These are phyloP conservation scores for Penicillium lividum DNA, from an alignment of 495 filamentous ascomycete genomes.

Conservation along the genomic window DNA sequence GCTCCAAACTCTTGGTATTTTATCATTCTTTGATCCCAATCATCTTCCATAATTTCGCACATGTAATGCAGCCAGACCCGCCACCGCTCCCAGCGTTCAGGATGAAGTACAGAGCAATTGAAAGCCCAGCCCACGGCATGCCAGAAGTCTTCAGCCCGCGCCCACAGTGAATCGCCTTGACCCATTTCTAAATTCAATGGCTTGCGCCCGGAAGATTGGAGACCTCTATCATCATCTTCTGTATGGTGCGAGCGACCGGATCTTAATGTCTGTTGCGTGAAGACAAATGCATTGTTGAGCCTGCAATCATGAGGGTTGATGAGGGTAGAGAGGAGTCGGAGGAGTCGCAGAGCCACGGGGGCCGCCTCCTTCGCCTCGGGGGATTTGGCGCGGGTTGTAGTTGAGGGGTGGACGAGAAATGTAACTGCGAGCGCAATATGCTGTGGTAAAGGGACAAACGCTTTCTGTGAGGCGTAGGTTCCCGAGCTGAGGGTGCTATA, in stretches of 20 bases:
- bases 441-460: slow-evolving; percentile 51
- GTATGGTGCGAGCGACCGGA: slow-evolving; percentile 32
- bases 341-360: slow-evolving; percentile 56
- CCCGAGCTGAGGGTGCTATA: slow-evolving; percentile 62
- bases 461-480: slow-evolving; percentile 41
- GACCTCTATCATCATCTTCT: slow-evolving; percentile 14
- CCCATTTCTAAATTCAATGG: slow-evolving; percentile 56
- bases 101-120: slow-evolving; percentile 76
- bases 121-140: slow-evolving; percentile 89
- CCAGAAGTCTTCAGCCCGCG: slow-evolving; percentile 82
- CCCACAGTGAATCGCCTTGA: slow-evolving; percentile 67
- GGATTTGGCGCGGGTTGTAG: slow-evolving; percentile 62
- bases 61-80: slow-evolving; percentile 77
- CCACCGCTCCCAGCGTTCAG: slow-evolving; percentile 79
- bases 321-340: slow-evolving; percentile 54
- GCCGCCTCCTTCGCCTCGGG: slow-evolving; percentile 54
- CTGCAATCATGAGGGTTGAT: slow-evolving; percentile 52
- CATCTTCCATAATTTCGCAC: slow-evolving; percentile 72
- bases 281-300: slow-evolving; percentile 55
- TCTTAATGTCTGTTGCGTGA: slow-evolving; percentile 41
- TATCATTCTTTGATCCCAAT: slow-evolving; percentile 62
- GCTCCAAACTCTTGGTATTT: slow-evolving; percentile 20
- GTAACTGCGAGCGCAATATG: slow-evolving; percentile 70
- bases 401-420: slow-evolving; percentile 67
- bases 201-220: slow-evolving; percentile 37